Conservation (phyloP, 2,329 filamentous ascomycete genomes). For the Truncatella angustata region DNA sequence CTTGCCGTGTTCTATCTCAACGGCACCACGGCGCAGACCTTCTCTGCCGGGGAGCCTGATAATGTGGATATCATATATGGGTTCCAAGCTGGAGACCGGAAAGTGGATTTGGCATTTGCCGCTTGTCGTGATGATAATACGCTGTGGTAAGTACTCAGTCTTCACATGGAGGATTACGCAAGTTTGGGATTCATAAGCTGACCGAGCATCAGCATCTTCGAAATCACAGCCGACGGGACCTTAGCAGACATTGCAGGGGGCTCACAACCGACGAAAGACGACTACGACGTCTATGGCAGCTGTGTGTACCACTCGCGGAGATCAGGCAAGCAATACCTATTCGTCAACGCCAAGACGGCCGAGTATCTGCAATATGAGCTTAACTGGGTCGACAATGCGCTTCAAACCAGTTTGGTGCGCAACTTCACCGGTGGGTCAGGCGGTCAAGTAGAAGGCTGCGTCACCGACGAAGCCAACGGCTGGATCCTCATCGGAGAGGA, state of each 20-base stretch:
- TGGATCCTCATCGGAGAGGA: constrained; percentile 53
- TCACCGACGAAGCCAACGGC: constrained; percentile 48
- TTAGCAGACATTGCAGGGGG: constrained; percentile 42
- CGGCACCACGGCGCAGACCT: constrained; percentile 45
- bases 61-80: constrained; percentile 54
- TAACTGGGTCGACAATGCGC: constrained; percentile 36
- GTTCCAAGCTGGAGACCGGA: constrained; percentile 41
- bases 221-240: constrained; percentile 45
- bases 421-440: constrained; percentile 49
- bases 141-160: constrained; percentile 41
- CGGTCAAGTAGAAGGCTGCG: constrained; percentile 54
- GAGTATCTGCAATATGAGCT: constrained; percentile 54
- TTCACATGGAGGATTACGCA: too few species aligned
- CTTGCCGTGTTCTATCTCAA: constrained; percentile 47
- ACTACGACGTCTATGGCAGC: constrained; percentile 50
- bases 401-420: constrained; percentile 47
- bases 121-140: constrained; percentile 51
- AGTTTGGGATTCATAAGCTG: too few species aligned
- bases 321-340: constrained; percentile 49
- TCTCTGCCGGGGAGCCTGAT: constrained; percentile 46
- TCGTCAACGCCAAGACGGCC: constrained; percentile 53
- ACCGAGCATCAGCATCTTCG: constrained; percentile 34
- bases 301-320: constrained; percentile 48
- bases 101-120: constrained; percentile 47
- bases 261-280: constrained; percentile 40